phyloP scores from a whole-genome alignment of 2,329 filamentous ascomycete species.

The Botrytis fragariae region DNA sequence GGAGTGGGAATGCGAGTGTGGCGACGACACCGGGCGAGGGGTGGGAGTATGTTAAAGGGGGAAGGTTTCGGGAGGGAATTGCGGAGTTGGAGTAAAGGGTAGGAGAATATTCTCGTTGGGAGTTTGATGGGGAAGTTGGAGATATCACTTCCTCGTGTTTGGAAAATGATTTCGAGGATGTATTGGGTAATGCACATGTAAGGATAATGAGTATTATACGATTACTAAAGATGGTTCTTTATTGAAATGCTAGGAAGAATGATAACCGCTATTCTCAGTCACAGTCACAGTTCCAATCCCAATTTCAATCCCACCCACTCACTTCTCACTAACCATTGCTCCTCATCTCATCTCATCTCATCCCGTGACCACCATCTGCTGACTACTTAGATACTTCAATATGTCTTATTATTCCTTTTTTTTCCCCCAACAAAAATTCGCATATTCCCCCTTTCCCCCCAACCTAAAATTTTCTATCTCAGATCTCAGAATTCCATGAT shows the following conservation, averaged over 20 bases:
- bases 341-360: too few species aligned
- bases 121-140: not conserved
- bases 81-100: not conserved
- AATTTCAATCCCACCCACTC: too few species aligned
- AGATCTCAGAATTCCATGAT: not conserved
- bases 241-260: not conserved
- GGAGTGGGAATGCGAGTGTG: not conserved
- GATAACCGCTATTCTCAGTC: too few species aligned
- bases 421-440: not conserved
- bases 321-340: too few species aligned
- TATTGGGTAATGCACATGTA: not conserved
- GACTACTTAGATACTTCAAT: too few species aligned
- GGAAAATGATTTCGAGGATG: accelerated
- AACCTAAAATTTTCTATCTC: too few species aligned
- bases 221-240: not conserved
- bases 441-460: too few species aligned
- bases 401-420: not conserved
- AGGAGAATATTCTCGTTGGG: not conserved
- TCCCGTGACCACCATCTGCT: too few species aligned
- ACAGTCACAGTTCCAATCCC: too few species aligned
- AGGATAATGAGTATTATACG: not conserved
- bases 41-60: not conserved
- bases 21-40: not conserved
- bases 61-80: not conserved
- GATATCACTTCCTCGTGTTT: not conserved